A percentile compares a stretch with the other conserved stretches of the same genome.
Conservation (phyloP, 1,139 yeast species). For the Candida neerlandica region DNA sequence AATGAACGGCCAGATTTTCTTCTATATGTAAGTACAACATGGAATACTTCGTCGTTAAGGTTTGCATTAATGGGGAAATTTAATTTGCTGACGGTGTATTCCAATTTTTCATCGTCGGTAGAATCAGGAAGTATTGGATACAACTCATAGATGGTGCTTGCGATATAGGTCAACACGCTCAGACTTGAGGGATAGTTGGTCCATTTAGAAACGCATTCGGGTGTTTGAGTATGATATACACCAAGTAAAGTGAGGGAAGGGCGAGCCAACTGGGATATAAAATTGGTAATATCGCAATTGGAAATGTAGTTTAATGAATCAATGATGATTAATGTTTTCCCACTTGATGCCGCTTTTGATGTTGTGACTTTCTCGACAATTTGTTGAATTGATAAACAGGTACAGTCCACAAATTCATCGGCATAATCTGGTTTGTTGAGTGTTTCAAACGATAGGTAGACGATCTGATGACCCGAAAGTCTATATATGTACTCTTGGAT, state of each 20-base stretch:
- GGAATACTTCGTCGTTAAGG: slow-evolving; percentile 51
- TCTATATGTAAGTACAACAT: slow-evolving; percentile 60
- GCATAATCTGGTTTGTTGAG: slow-evolving; percentile 52
- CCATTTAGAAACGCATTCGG: slow-evolving; percentile 23
- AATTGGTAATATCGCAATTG: slow-evolving; percentile 47
- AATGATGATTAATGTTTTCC: slow-evolving; percentile 49
- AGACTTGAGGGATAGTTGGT: slow-evolving; percentile 54
- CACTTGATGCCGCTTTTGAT: slow-evolving; percentile 9
- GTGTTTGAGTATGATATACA: slow-evolving; percentile 57
- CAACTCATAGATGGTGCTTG: slow-evolving; percentile 66
- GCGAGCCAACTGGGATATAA: slow-evolving; percentile 56
- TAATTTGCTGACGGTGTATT: slow-evolving; percentile 40
- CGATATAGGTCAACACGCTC: slow-evolving; percentile 60
- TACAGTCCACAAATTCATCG: slow-evolving; percentile 52
- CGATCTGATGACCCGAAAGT: slow-evolving; percentile 24
- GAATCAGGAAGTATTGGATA: slow-evolving; percentile 19
- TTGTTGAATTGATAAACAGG: slow-evolving; percentile 9
- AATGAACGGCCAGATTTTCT: slow-evolving; percentile 85
- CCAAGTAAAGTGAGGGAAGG: slow-evolving; percentile 62
- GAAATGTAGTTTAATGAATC: slow-evolving; percentile 71
- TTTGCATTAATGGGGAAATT: slow-evolving; percentile 48
- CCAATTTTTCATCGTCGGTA: slow-evolving; percentile 53
- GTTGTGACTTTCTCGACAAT: slow-evolving; percentile 9
- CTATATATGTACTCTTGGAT: slow-evolving; percentile 58
- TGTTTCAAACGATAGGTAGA: slow-evolving; percentile 69